phyloP scores from a whole-genome alignment of 1,284 basidiomycete species.

The Ganoderma resinaceum region DNA sequence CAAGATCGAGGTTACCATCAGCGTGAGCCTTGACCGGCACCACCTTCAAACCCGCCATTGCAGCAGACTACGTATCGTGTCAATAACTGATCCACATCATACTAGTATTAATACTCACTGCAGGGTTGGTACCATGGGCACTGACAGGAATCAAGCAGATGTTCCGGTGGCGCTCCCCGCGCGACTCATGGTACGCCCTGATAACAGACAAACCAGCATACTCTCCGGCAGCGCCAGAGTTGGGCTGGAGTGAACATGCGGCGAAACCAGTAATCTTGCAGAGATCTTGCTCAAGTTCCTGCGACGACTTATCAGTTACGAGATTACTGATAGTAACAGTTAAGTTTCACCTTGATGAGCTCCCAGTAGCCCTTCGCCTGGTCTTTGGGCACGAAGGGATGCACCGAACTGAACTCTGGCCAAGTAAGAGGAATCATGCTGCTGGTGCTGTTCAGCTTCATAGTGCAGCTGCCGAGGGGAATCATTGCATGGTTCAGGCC shows the following conservation, averaged over 20 bases:
- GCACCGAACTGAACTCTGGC: conserved; percentile 90
- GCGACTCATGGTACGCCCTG: conserved; percentile 91
- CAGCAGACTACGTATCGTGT: conserved; percentile 73
- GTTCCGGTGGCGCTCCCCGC: conserved; percentile 86
- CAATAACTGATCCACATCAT: not conserved
- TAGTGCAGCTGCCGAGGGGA: conserved; percentile 94
- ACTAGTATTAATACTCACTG: conserved; percentile 50
- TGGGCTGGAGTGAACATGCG: conserved; percentile 95
- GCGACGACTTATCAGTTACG: conserved; percentile 15
- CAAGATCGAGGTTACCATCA: conserved; percentile 91
- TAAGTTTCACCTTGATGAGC: conserved; percentile 72
- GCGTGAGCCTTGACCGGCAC: conserved; percentile 89
- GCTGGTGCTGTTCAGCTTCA: conserved; percentile 97
- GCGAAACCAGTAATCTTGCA: conserved; percentile 96
- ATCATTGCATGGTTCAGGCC: conserved; percentile 98
- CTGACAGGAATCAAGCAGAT: conserved; percentile 95
- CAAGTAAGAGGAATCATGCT: conserved; percentile 97
- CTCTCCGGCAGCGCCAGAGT: conserved; percentile 97
- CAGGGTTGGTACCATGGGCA: conserved; percentile 96
- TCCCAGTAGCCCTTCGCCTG: conserved; percentile 91
- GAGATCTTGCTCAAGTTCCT: conserved; percentile 92
- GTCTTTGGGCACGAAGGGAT: conserved; percentile 92
- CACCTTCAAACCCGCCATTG: conserved; percentile 97
- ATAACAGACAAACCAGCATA: conserved; percentile 95
- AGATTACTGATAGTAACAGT: not conserved